Evolutionary conservation across 352 stramenopile genomes (phyloP), one percentile per base, ranked within the genome.

Genomic region (Globisporangium barbulae): DNA sequence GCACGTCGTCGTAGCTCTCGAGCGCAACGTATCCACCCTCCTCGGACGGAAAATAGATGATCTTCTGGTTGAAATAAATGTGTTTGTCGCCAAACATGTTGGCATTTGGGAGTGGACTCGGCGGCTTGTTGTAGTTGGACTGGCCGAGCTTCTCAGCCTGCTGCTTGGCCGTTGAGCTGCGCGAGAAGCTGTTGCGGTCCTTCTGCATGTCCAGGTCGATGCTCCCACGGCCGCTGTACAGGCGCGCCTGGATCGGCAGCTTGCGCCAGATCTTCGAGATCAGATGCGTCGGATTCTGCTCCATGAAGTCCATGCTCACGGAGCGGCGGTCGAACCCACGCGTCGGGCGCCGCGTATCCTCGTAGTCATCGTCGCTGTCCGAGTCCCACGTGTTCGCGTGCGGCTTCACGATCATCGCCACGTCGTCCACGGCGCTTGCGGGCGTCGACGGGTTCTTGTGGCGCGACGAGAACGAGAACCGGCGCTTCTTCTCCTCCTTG

Each of bases 241-340:
- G 71, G 28, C 80, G 76, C 21, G 82, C 82, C 60, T 91, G 83
- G 63, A 91, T 86, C 25, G 83, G 83, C 61, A 91, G 64, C 66
- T 91, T 91, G 47, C 81, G 80, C 83, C 83, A 91, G 56, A 90
- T 85, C 71, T 91, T 91, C 6, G 78, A 83, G 67, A 91, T 91
- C 28, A 91, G 62, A 58, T 91, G 83, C 39, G 73, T 81, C 48
- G 83, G 71, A 44, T 83, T 75, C 63, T 91, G 79, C 62, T 91
- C 80, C 79, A 91, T 85, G 56, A 89, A 89, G 70, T 91, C 83
- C 79, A 91, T 88, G 62, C 79, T 89, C 63, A 88, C 75, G 7
- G 80, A 89, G 13, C 83, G 80, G 1, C 79, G 73, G 44, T 81
- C 78, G 2, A 90, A 70, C n/a, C 80, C 79, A 22, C 76, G 80